Base-by-base conservation (phyloP, 805 yeast genomes). In the Debaryomyces maramus region DNA sequence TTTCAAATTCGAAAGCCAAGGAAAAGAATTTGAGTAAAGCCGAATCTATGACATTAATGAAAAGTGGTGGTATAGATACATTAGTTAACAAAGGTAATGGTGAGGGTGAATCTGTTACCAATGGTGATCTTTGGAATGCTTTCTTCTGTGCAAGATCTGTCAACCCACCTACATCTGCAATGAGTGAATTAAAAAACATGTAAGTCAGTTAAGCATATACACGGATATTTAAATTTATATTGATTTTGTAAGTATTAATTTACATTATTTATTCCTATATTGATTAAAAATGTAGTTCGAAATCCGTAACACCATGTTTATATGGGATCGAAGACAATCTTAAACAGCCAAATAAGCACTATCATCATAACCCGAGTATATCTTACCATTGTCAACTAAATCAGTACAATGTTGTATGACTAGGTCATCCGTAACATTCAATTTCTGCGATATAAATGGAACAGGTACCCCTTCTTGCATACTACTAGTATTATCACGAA, bases 391-490 rank as follows among this genome's bases (percentile, higher is more conserved):
- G 32, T 84, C 89, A 9, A 78, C 73, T 50, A 85, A 68, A 16
- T 69, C 67, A 23, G 68, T 69, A 52, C 87, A 78, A 46, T 70
- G 69, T 19, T 65, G 60, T 45, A 66, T 64, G 15, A 77, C 83
- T 21, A 71, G 75, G 17, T 72, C 77, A 38, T 67, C 73, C 26
- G 74, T 52, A 6, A 83, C 43, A 36, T 68, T 71, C 53, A 85
- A 65, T 22, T 72, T 68, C 52, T 81, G 85, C 10, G 81, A 71
- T 43, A 85, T 76, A 45, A 78, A 69, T 40, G 73, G 76, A 9
- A 79, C 66, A 16, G 87, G 88, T n/a, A 85, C 88, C 50, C 91
- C 91, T 56, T 85, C 89, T 33, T 72, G 77, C 85, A 81, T 83
- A 36, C 73, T 65, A 45, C 72, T 66, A 39, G 83, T 61, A 55